phyloP scores from a whole-genome alignment of 139 green algal genomes.

The Trebouxia sp. region DNA sequence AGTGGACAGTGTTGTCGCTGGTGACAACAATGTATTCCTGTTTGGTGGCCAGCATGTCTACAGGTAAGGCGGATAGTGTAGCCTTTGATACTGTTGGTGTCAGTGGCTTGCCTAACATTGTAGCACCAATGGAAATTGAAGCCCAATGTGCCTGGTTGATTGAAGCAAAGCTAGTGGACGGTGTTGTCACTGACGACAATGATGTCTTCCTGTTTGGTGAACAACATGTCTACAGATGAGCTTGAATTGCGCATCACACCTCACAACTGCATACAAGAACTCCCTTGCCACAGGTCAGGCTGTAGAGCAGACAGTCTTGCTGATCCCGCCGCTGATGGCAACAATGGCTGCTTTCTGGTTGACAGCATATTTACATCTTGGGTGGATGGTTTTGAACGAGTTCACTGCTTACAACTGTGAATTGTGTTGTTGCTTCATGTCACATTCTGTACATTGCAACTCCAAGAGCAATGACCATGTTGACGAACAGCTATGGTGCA shows the following conservation, averaged over 20 bases:
- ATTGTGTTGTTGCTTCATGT: no score
- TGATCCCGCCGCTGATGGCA: conserved; percentile 97
- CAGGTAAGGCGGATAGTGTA: conserved; percentile 33
- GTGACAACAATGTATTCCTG: conserved; percentile 97
- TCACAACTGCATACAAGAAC: conserved; percentile 93
- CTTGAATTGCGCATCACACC: conserved; percentile 87
- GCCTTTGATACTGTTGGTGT: no score
- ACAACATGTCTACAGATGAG: conserved; percentile 82
- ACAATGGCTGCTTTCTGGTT: conserved; percentile 98
- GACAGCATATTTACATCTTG: conserved; percentile 73
- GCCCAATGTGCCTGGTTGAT: conserved; percentile 95
- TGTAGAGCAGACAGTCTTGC: conserved; percentile 92
- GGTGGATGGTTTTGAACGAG: no score
- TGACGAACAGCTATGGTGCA: no score
- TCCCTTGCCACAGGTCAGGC: no score
- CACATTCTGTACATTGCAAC: no score
- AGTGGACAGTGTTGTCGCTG: conserved; percentile 96
- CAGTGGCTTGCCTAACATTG: conserved; percentile 95
- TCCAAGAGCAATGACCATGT: no score
- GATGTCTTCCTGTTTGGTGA: conserved; percentile 98
- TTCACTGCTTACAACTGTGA: no score
- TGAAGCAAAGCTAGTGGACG: conserved; percentile 85
- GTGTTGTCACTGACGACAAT: conserved; percentile 97
- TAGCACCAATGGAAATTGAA: conserved; percentile 93
- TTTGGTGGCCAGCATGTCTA: conserved; percentile 92